Conservation (phyloP, 306 rosid genomes). For the Ormosia emarginata region DNA sequence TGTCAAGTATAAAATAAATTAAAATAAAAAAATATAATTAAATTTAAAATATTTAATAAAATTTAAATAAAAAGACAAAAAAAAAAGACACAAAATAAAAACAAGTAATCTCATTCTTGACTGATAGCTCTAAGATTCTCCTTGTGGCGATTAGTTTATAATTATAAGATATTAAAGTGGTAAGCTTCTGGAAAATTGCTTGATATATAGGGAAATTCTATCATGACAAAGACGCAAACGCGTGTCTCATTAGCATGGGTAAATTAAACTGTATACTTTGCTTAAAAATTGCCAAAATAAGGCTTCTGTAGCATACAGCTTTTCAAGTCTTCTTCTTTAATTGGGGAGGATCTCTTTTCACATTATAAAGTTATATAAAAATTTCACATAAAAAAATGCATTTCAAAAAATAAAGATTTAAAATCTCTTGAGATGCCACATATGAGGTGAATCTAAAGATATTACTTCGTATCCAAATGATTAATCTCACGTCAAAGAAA, state of each 20-base stretch:
- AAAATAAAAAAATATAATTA: too few species aligned
- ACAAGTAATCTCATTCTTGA: too few species aligned
- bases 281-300: background rate
- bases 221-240: background rate
- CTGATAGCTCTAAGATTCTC: slow-evolving; percentile 20
- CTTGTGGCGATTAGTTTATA: slow-evolving; percentile 8
- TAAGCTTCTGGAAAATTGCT: slow-evolving; percentile 8
- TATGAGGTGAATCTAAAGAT: too few species aligned
- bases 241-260: background rate
- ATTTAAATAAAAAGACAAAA: too few species aligned
- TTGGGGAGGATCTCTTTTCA: background rate
- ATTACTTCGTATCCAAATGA: too few species aligned
- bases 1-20: too few species aligned
- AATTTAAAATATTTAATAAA: too few species aligned
- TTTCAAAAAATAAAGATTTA: too few species aligned
- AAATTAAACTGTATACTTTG: background rate
- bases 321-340: background rate
- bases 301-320: background rate
- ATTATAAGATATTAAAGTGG: background rate
- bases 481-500: background rate
- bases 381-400: too few species aligned
- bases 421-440: too few species aligned
- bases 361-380: too few species aligned
- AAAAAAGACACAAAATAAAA: too few species aligned
- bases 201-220: background rate